Percentiles rank a stretch among this genome's conserved stretches.
Evolutionary conservation across 1,139 yeast species (phyloP).

Genomic region (Saccharomyces hybrid): DNA sequence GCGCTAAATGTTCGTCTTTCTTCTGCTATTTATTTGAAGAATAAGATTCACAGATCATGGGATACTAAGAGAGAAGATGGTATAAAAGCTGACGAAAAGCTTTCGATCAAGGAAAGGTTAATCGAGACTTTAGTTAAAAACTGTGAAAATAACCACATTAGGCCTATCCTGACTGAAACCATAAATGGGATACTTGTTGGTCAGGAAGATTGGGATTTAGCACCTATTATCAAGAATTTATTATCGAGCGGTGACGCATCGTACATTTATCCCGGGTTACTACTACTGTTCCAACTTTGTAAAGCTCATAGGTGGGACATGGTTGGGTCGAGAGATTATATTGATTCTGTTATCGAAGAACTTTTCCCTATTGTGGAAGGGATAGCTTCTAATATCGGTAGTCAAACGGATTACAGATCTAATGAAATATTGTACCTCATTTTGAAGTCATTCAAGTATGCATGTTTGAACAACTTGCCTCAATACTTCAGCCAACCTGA

Average conservation of each 20-base stretch:
- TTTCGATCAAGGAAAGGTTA: conserved; percentile 44
- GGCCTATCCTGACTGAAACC: conserved; percentile 62
- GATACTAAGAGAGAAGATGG: conserved; percentile 35
- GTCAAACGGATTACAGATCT: conserved; percentile 33
- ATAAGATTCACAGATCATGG: conserved; percentile 55
- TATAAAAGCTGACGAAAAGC: conserved; percentile 45
- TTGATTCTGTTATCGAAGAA: conserved; percentile 42
- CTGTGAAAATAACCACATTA: conserved; percentile 35
- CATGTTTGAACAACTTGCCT: conserved; percentile 51
- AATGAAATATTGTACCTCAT: conserved; percentile 56
- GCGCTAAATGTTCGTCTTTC: conserved; percentile 47
- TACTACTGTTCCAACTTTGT: conserved; percentile 48
- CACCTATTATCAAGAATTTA: conserved; percentile 33
- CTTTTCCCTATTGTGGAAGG: conserved; percentile 51
- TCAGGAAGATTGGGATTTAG: conserved; percentile 31
- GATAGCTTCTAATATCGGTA: conserved; percentile 39
- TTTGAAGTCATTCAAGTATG: conserved; percentile 56
- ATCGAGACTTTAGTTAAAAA: conserved; percentile 40
- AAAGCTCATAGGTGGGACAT: conserved; percentile 53
- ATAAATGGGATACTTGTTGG: conserved; percentile 59
- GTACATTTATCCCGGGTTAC: conserved; percentile 50
- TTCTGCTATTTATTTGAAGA: conserved; percentile 62
- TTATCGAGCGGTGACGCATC: conserved; percentile 42
- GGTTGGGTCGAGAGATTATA: conserved; percentile 37
- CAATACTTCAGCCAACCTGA: conserved; percentile 40